These are phyloP conservation scores for Vaccinium vitisidaea DNA, from an alignment of 148 eudicot species.

Conservation along the genomic window DNA sequence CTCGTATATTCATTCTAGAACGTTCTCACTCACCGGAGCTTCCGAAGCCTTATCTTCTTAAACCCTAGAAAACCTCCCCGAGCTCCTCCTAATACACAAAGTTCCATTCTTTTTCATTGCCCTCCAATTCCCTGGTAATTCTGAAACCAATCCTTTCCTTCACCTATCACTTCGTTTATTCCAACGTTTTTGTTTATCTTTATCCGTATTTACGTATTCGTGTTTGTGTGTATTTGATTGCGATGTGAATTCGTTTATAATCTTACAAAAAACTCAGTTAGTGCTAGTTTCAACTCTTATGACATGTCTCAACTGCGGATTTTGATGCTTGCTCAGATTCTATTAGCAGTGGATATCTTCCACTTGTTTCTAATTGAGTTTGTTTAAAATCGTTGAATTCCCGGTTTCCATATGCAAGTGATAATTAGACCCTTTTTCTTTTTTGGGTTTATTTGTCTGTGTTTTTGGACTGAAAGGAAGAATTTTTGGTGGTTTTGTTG, in stretches of 20 bases:
- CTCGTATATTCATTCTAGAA: neutral
- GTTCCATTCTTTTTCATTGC: too few relatives aligned
- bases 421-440: neutral
- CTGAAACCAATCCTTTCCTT: neutral
- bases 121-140: slow-evolving; percentile 2
- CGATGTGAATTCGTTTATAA: neutral
- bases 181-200: neutral
- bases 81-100: neutral
- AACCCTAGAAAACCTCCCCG: slow-evolving; percentile 6
- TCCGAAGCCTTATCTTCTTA: slow-evolving; percentile 10
- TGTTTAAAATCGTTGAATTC: neutral
- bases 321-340: neutral
- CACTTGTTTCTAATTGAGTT: neutral
- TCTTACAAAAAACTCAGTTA: neutral
- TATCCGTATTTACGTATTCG: neutral
- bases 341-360: neutral
- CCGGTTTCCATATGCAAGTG: neutral
- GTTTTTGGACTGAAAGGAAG: neutral
- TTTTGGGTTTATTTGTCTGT: neutral
- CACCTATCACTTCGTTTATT: neutral
- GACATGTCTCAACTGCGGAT: neutral
- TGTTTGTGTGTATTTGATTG: neutral
- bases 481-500: neutral
- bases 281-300: neutral
- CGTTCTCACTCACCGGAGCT: slow-evolving; percentile 14